Conservation (phyloP, 305 asterid genomes). For the Fraxinus platypoda region DNA sequence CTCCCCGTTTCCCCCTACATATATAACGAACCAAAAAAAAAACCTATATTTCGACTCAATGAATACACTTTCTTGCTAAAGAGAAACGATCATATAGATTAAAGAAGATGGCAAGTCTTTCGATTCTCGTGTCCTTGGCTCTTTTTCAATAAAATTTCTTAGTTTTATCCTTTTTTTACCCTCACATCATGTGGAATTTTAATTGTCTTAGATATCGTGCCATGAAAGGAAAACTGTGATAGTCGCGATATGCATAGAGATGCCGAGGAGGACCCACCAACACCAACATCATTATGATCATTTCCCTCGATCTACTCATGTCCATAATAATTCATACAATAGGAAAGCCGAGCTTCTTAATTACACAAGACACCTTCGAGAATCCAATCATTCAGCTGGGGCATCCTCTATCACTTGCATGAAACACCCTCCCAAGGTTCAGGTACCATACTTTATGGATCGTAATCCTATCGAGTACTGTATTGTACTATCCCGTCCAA, state of each 20-base stretch:
- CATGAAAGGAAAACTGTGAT: neutral
- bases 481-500: no score
- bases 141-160: neutral
- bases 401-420: neutral
- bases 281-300: neutral
- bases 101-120: neutral
- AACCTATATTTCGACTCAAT: neutral
- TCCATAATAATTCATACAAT: neutral
- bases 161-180: neutral
- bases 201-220: neutral
- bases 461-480: neutral
- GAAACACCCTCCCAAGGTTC: neutral
- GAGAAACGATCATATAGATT: neutral
- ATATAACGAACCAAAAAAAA: neutral
- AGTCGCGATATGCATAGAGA: neutral
- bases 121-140: neutral
- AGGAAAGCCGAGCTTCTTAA: conserved; percentile 15
- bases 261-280: neutral
- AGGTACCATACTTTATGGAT: neutral
- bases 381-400: neutral
- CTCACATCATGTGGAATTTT: neutral
- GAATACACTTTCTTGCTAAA: neutral
- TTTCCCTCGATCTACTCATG: neutral
- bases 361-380: neutral
- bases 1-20: neutral